These are phyloP conservation scores for Russula griseocarnosa DNA, from an alignment of 768 basidiomycete species.

Conservation along the genomic window DNA sequence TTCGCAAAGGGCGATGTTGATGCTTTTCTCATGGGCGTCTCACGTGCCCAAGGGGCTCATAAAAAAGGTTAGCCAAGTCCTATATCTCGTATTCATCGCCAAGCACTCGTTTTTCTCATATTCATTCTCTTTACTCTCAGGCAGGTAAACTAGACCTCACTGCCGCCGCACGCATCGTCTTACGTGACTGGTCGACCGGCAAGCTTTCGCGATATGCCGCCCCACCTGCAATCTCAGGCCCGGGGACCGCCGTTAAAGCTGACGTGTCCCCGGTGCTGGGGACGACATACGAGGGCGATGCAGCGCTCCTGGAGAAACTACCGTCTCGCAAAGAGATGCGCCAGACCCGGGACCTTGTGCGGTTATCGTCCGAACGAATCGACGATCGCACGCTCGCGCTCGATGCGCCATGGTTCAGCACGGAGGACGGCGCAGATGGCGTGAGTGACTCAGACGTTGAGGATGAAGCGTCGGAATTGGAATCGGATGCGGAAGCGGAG, in stretches of 20 bases:
- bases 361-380: constrained; percentile 39
- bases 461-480: constrained; percentile 18
- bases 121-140: constrained; percentile 39
- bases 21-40: constrained; percentile 73
- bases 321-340: constrained; percentile 65
- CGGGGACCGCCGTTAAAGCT: constrained; percentile 11
- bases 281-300: constrained; percentile 46
- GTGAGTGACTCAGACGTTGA: constrained; percentile 31
- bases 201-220: constrained; percentile 69
- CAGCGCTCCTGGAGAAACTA: constrained; percentile 45
- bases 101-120: constrained; percentile 9
- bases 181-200: constrained; percentile 81
- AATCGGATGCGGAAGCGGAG: constrained; percentile 37
- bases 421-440: constrained; percentile 38
- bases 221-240: constrained; percentile 38
- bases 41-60: constrained; percentile 70
- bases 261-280: constrained; percentile 30
- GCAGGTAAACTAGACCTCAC: constrained; percentile 67
- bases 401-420: constrained; percentile 40
- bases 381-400: constrained; percentile 45
- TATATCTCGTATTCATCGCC: not conserved
- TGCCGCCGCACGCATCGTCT: constrained; percentile 70
- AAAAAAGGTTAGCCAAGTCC: constrained; percentile 56
- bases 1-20: constrained; percentile 63
- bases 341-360: constrained; percentile 48